These are phyloP conservation scores for Botrytis deweyae DNA, from an alignment of 2,329 filamentous ascomycete genomes.

Conservation along the genomic window DNA sequence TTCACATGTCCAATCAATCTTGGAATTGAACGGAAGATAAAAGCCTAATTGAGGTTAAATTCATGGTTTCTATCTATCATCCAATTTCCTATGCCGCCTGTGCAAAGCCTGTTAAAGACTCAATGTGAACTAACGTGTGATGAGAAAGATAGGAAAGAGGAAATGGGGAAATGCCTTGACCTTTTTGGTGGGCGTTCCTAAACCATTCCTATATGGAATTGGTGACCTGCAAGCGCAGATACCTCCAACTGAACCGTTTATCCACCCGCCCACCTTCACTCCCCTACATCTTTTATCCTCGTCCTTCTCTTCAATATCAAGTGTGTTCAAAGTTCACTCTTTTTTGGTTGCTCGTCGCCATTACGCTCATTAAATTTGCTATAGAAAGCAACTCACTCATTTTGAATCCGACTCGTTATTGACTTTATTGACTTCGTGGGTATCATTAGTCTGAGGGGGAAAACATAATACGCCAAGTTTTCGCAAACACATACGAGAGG, in stretches of 20 bases:
- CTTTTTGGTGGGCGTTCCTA: not conserved
- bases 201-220: not conserved
- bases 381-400: not conserved
- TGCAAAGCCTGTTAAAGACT: conserved; percentile 5
- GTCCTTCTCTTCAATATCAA: not conserved
- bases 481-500: not conserved
- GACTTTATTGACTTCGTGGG: conserved; percentile 4
- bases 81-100: conserved; percentile 17
- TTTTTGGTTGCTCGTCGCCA: conserved; percentile 22
- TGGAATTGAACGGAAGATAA: not conserved
- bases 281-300: conserved; percentile 10
- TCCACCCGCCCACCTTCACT: conserved; percentile 10
- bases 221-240: conserved; percentile 2
- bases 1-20: conserved; percentile 5
- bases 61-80: not conserved
- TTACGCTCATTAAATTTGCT: conserved; percentile 21
- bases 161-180: conserved; percentile 14
- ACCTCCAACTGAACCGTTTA: not conserved
- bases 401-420: not conserved
- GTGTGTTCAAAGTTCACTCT: not conserved
- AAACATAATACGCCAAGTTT: not conserved
- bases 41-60: conserved; percentile 9
- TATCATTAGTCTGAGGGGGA: not conserved
- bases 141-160: not conserved
- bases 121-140: conserved; percentile 5